phyloP scores from a whole-genome alignment of 306 rosid species.

The Vigna mungo region DNA sequence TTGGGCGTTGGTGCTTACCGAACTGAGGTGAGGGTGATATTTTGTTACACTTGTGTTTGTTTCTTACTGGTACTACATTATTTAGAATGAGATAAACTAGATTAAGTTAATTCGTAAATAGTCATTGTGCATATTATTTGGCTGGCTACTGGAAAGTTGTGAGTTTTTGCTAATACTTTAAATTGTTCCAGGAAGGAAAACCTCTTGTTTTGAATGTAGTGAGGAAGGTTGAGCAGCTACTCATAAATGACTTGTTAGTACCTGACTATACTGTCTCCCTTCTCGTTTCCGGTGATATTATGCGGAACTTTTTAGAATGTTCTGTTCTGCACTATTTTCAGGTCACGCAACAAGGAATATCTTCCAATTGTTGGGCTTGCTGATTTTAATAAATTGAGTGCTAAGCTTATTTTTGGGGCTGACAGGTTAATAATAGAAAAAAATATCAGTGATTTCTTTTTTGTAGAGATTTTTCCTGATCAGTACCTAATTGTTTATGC shows the following conservation, averaged over 20 bases:
- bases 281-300: conserved; percentile 22
- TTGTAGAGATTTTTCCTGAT: not conserved
- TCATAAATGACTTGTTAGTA: conserved; percentile 74
- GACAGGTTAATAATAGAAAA: conserved; percentile 65
- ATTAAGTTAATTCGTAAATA: not conserved
- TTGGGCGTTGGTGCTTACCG: conserved; percentile 99
- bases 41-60: not conserved
- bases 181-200: conserved; percentile 80
- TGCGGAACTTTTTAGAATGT: conserved; percentile 25
- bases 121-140: conserved; percentile 20
- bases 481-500: conserved; percentile 6
- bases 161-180: conserved; percentile 39
- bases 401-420: conserved; percentile 91
- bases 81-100: not conserved
- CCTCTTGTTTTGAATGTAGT: conserved; percentile 96
- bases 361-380: conserved; percentile 88
- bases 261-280: conserved; percentile 12
- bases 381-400: conserved; percentile 91
- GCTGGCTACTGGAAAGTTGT: not conserved
- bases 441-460: not conserved
- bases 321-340: conserved; percentile 46
- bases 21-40: conserved; percentile 73
- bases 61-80: not conserved
- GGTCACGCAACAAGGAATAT: conserved; percentile 90
- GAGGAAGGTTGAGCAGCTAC: conserved; percentile 76